phyloP scores from a whole-genome alignment of 164 flowering plant species.

The Umbilicus rupestris region DNA sequence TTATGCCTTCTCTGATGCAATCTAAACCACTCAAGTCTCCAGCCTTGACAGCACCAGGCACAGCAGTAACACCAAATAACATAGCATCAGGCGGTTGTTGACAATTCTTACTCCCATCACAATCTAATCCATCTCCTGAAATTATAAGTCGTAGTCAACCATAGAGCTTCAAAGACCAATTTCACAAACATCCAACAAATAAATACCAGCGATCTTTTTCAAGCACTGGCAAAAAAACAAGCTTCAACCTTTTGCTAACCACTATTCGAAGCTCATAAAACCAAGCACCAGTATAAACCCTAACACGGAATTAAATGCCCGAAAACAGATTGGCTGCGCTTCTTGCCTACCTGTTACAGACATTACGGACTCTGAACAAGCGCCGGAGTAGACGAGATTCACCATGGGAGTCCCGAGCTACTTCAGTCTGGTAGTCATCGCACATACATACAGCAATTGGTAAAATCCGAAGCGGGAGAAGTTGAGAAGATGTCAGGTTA shows the following conservation, averaged over 20 bases:
- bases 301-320: not conserved
- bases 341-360: not conserved
- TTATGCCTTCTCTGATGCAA: not conserved
- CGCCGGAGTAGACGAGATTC: not conserved
- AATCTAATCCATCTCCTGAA: conserved; percentile 5
- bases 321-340: not conserved
- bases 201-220: no score
- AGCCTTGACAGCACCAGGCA: not conserved
- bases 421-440: not conserved
- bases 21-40: not conserved
- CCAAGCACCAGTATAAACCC: not conserved
- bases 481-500: not conserved
- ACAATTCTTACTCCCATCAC: not conserved
- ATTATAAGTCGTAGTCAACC: not conserved
- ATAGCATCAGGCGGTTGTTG: not conserved
- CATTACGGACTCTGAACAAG: not conserved
- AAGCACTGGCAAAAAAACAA: not conserved
- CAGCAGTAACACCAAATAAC: not conserved
- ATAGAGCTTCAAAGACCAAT: not conserved
- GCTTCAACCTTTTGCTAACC: not conserved
- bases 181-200: not conserved
- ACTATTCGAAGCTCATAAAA: not conserved
- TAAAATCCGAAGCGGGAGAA: not conserved
- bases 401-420: not conserved
- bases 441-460: not conserved